These are phyloP conservation scores for Metschnikowia aberdeeniae DNA, from an alignment of 805 yeast genomes.

Conservation along the genomic window DNA sequence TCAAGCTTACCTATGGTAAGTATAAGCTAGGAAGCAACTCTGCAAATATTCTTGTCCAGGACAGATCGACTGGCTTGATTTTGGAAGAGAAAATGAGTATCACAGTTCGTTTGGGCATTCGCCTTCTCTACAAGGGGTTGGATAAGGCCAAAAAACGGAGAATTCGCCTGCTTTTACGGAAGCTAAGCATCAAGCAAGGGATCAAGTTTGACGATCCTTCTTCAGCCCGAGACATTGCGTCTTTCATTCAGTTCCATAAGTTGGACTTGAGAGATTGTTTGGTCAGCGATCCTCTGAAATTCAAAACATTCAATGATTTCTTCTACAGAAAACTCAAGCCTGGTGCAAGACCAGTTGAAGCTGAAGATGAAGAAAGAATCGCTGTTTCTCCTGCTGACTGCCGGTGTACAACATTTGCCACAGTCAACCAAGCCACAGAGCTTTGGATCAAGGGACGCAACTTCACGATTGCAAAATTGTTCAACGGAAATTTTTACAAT, in stretches of 20 bases:
- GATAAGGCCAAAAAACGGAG: slow-evolving; percentile 55
- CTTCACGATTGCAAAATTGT: slow-evolving; percentile 62
- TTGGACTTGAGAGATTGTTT: slow-evolving; percentile 70
- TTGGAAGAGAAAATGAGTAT: slow-evolving; percentile 90
- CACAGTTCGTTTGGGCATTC: slow-evolving; percentile 81
- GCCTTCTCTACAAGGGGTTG: slow-evolving; percentile 75
- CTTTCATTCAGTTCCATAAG: slow-evolving; percentile 81
- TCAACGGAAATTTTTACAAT: slow-evolving; percentile 43
- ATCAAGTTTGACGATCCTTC: slow-evolving; percentile 68
- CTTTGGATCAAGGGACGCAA: slow-evolving; percentile 88
- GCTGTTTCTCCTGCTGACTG: slow-evolving; percentile 85
- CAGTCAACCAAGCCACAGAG: slow-evolving; percentile 57
- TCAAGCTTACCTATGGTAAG: slow-evolving; percentile 84
- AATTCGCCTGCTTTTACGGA: slow-evolving; percentile 56
- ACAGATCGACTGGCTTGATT: slow-evolving; percentile 82
- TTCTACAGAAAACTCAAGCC: slow-evolving; percentile 76
- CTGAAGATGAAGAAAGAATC: slow-evolving; percentile 43
- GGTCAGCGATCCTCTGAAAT: slow-evolving; percentile 44
- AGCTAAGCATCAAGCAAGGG: slow-evolving; percentile 78
- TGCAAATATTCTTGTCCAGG: slow-evolving; percentile 93
- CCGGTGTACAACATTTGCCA: slow-evolving; percentile 66
- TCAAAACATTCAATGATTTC: slow-evolving; percentile 79
- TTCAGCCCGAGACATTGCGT: slow-evolving; percentile 63
- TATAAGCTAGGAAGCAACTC: slow-evolving; percentile 79
- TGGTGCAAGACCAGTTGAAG: slow-evolving; percentile 68